Conservation (phyloP, 345 rosid genomes). For the Moricandia moricandioides region DNA sequence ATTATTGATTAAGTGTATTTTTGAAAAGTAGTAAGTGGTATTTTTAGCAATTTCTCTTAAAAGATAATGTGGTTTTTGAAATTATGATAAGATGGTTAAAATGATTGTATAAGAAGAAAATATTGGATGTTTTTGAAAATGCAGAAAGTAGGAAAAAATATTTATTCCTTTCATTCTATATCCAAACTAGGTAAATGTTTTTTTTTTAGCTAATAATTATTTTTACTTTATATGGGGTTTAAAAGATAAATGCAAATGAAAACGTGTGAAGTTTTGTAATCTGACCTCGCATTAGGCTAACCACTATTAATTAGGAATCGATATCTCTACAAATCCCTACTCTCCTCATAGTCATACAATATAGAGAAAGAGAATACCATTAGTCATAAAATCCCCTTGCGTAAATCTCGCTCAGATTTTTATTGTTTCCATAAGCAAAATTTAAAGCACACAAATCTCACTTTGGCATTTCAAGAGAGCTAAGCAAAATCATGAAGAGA, state of each 20-base stretch:
- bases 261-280: background rate
- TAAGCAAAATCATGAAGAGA: slow-evolving; percentile 21
- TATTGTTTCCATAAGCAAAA: slow-evolving; percentile 23
- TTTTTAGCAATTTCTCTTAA: no score
- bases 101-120: background rate
- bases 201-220: background rate
- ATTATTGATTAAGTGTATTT: no score
- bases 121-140: background rate
- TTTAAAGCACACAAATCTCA: background rate
- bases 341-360: slow-evolving; percentile 27
- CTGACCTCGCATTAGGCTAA: slow-evolving; percentile 1
- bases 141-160: background rate
- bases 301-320: slow-evolving; percentile 17
- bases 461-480: background rate
- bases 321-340: slow-evolving; percentile 33
- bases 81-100: background rate
- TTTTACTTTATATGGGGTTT: background rate
- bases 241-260: slow-evolving; percentile 18
- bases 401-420: slow-evolving; percentile 25
- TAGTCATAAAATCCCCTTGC: slow-evolving; percentile 22
- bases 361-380: slow-evolving; percentile 35
- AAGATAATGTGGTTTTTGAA: no score
- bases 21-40: no score
- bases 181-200: background rate
- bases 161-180: background rate